A percentile compares a stretch with the other conserved stretches of the same genome.
These are phyloP conservation scores for Microdochium paspali DNA, from an alignment of 2,329 filamentous ascomycete species.

Conservation along the genomic window DNA sequence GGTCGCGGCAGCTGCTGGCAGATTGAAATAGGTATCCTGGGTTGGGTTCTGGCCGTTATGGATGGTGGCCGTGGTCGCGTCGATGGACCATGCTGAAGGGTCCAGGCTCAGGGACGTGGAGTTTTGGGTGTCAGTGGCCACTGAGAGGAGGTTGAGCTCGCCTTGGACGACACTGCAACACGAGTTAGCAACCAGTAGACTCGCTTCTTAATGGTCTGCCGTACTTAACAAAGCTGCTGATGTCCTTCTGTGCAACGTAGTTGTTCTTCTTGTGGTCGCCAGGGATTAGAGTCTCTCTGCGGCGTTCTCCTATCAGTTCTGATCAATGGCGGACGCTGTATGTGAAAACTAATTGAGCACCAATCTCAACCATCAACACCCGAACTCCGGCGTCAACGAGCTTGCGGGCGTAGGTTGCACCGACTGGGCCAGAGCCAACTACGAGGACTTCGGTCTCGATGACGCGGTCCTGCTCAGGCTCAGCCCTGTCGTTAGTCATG, in stretches of 20 bases:
- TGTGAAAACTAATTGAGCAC: conserved; percentile 9
- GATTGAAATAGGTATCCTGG: conserved; percentile 4
- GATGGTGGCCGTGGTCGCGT: background rate
- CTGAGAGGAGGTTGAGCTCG: conserved; percentile 5
- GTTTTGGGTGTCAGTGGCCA: background rate
- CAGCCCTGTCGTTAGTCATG: background rate
- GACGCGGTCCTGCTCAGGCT: background rate
- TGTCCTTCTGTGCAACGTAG: conserved; percentile 9
- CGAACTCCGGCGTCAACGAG: conserved; percentile 7
- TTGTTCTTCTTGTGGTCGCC: conserved; percentile 16
- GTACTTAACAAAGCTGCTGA: conserved; percentile 12
- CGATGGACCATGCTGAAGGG: conserved; percentile 1
- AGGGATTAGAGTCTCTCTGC: conserved; percentile 2
- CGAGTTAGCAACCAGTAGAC: background rate
- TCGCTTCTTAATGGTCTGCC: conserved; percentile 1
- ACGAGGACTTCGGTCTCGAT: conserved; percentile 3
- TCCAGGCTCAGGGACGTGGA: background rate
- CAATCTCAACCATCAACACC: conserved; percentile 15
- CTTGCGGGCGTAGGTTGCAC: conserved; percentile 11
- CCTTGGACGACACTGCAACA: conserved; percentile 5
- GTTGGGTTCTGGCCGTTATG: conserved; percentile 4
- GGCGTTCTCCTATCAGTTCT: background rate
- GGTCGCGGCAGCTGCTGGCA: conserved; percentile 9
- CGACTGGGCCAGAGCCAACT: conserved; percentile 14
- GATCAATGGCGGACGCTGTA: background rate